Evolutionary conservation across 225 moss, liverwort and hornwort genomes (phyloP).

Genomic region (Polytrichum formosum): DNA sequence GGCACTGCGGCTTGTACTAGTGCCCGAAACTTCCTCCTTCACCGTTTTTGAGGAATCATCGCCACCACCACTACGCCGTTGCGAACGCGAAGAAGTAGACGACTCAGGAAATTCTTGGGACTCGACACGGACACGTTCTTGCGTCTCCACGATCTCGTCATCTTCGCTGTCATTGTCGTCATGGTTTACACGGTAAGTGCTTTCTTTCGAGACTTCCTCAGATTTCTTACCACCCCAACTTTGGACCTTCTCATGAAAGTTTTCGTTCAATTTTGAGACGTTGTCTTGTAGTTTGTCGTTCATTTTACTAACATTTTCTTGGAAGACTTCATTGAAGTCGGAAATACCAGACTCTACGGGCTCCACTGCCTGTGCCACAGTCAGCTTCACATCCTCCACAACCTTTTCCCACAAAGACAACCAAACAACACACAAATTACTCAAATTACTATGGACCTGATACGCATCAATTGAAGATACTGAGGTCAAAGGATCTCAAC

Average conservation of each 20-base stretch:
- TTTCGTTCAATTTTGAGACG: constrained; percentile 32
- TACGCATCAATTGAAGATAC: too few species aligned
- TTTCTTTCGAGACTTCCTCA: constrained; percentile 28
- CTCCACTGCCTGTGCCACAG: constrained; percentile 79
- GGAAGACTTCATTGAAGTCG: constrained; percentile 49
- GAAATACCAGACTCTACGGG: constrained; percentile 68
- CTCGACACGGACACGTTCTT: constrained; percentile 25
- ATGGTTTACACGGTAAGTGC: constrained; percentile 24
- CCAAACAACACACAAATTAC: neutral
- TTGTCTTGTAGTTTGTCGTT: constrained; percentile 46
- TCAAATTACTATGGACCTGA: too few species aligned
- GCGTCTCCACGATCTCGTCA: constrained; percentile 36
- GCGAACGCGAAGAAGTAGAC: neutral
- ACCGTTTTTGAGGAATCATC: constrained; percentile 5
- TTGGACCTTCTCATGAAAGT: constrained; percentile 29
- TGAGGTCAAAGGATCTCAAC: too few species aligned
- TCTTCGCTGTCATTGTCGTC: constrained; percentile 13
- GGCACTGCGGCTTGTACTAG: constrained; percentile 23
- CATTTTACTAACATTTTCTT: constrained; percentile 46
- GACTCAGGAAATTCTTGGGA: constrained; percentile 8
- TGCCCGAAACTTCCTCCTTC: constrained; percentile 39
- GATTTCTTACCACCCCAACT: constrained; percentile 29
- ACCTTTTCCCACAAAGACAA: constrained; percentile 41
- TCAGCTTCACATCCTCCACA: constrained; percentile 77
- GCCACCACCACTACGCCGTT: neutral